Conservation (phyloP, 2,329 filamentous ascomycete species). For the Sphaerulina musiva region DNA sequence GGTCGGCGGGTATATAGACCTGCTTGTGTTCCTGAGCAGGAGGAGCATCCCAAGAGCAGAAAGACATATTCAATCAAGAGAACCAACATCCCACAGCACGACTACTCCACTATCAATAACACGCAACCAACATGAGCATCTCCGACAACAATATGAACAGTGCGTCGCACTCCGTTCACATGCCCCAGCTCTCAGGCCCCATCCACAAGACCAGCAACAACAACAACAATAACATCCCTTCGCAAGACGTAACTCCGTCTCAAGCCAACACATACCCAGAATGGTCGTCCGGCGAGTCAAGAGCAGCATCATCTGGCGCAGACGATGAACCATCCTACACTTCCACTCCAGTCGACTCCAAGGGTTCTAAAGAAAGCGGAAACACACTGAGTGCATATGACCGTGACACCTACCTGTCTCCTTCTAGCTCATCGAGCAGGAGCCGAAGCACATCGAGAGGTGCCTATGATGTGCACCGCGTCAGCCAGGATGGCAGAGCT, state of each 20-base stretch:
- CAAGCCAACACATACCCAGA: constrained; percentile 2
- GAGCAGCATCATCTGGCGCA: not conserved
- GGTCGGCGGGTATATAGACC: not conserved
- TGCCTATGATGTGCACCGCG: constrained; percentile 2
- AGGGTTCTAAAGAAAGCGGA: not conserved
- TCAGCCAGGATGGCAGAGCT: constrained; percentile 2
- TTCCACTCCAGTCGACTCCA: not conserved
- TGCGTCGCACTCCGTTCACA: not conserved
- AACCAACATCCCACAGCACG: not conserved
- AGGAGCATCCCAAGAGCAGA: not conserved
- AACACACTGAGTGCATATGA: constrained; percentile 3
- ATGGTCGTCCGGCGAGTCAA: not conserved
- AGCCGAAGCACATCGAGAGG: constrained; percentile 1
- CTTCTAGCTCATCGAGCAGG: not conserved
- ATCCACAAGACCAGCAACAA: not conserved
- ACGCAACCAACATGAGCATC: not conserved
- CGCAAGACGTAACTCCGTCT: not conserved
- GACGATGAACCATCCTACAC: not conserved
- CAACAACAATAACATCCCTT: not conserved
- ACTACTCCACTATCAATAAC: not conserved
- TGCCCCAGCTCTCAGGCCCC: constrained; percentile 1
- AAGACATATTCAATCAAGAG: not conserved
- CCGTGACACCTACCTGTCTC: not conserved
- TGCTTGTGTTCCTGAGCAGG: not conserved
- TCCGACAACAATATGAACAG: constrained; percentile 3